Conservation (phyloP, 2,329 filamentous ascomycete genomes). For the Fusarium coffeatum region DNA sequence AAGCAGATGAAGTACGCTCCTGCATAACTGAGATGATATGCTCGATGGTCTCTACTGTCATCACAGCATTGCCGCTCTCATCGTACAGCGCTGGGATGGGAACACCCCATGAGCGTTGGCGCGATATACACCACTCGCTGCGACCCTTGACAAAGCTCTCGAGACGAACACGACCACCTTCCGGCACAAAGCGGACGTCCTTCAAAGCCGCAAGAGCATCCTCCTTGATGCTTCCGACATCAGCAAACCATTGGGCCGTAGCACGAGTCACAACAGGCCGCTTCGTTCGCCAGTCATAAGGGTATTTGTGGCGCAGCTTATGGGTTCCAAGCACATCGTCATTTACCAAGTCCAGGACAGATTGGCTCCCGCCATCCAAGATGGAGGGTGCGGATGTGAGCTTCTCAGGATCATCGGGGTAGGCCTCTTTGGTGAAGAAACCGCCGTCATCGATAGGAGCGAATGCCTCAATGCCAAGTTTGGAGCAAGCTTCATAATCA, state of each 20-base stretch:
- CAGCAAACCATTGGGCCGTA: slow-evolving; percentile 97
- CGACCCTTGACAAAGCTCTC: slow-evolving; percentile 88
- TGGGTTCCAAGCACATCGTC: slow-evolving; percentile 76
- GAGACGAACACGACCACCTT: slow-evolving; percentile 77
- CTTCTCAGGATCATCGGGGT: slow-evolving; percentile 73
- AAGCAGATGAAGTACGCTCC: slow-evolving; percentile 85
- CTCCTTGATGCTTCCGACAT: slow-evolving; percentile 84
- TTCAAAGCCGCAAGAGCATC: slow-evolving; percentile 76
- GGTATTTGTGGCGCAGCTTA: slow-evolving; percentile 88
- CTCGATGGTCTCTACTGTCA: slow-evolving; percentile 80
- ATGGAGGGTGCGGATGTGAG: slow-evolving; percentile 78
- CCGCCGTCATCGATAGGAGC: slow-evolving; percentile 88
- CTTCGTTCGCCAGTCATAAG: slow-evolving; percentile 98
- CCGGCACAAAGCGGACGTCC: slow-evolving; percentile 81
- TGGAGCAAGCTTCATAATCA: slow-evolving; percentile 85
- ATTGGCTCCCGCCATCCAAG: slow-evolving; percentile 73
- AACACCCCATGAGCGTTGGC: slow-evolving; percentile 95
- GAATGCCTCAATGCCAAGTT: slow-evolving; percentile 76
- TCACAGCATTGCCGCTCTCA: slow-evolving; percentile 76
- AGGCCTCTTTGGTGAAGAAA: slow-evolving; percentile 81
- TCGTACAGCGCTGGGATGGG: slow-evolving; percentile 93
- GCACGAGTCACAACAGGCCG: slow-evolving; percentile 89
- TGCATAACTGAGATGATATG: slow-evolving; percentile 86
- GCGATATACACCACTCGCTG: slow-evolving; percentile 97
- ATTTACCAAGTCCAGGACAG: slow-evolving; percentile 76